Base-by-base conservation (phyloP, 257 asterid genomes). In the Lycium ferocissimum region DNA sequence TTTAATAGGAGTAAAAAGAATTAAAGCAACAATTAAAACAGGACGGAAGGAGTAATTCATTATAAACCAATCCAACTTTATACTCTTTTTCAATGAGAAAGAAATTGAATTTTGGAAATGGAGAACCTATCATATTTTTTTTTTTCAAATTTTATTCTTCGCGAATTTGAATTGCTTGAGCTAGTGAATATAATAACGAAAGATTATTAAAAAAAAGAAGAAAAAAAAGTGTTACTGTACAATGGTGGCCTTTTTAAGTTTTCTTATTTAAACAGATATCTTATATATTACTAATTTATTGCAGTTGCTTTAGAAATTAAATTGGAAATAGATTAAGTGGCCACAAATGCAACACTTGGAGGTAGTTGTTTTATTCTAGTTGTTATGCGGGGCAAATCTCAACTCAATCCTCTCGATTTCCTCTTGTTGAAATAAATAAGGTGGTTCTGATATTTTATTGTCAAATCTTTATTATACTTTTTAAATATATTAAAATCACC, bases 361-460 rank as follows among this genome's bases (percentile, higher is more conserved):
- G 6, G 22, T 5, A 47, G 7, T 49, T 20, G 37, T 49, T 22
- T 26, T 75, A 49, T 49, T 43, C 76, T 37, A 72, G 57, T 81
- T 83, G 84, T 79, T 57, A 53, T 22, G 72, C 69, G 47, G 65
- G 61, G 72, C 89, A 87, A 73, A 90, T 90, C 90, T 83, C 85
- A 66, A 26, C 69, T 67, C 59, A 83, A 89, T 87, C 88, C 85
- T 83, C 47, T 43, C 83, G 81, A 83, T 85, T 85, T 51, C 85
- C 26, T 85, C 83, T 81, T 85, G 80, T 75, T 85, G 61, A 80
- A 84, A 54, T 83, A 73, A 83, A 84, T 85, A 88, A 89, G 92
- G 80, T 69, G 40, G 49, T 59, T 86, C 75, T 78, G 58, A 65
- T 78, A 81, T 84, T 66, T 75, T 49, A 80, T 79, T 47, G 20